Conservation (phyloP, 352 stramenopile species). For the Thalassiosira gravida region DNA sequence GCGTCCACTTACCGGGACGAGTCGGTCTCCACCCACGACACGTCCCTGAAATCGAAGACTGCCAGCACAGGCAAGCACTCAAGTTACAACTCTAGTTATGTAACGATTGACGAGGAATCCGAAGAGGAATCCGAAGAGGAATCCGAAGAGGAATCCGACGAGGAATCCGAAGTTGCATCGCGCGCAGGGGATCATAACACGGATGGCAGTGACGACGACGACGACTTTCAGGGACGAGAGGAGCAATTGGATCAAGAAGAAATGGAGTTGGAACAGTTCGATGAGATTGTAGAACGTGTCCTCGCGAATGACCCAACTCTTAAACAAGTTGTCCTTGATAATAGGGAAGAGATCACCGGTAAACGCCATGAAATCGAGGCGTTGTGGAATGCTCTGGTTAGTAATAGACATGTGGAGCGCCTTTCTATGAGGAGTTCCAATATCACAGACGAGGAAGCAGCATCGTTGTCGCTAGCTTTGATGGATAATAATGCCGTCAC, state of each 20-base stretch:
- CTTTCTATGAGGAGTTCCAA: constrained; percentile 44
- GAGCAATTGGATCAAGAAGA: constrained; percentile 21
- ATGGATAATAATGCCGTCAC: constrained; percentile 46
- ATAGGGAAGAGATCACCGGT: constrained; percentile 19
- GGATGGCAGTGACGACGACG: too few species aligned
- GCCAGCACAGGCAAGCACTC: constrained; percentile 1
- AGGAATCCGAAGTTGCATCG: constrained; percentile 4
- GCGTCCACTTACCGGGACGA: not conserved
- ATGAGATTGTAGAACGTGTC: constrained; percentile 35
- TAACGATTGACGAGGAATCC: too few species aligned
- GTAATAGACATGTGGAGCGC: constrained; percentile 25
- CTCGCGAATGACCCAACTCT: constrained; percentile 39
- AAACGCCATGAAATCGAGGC: constrained; percentile 18
- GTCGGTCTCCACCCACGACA: constrained; percentile 5
- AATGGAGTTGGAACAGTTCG: constrained; percentile 20
- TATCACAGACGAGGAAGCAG: constrained; percentile 36
- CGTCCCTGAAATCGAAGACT: not conserved
- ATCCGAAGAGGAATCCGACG: not conserved
- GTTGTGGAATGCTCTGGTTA: constrained; percentile 39
- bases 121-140: too few species aligned
- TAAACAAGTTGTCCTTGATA: constrained; percentile 41
- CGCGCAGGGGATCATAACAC: too few species aligned
- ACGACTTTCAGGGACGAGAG: not conserved
- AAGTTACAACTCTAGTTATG: too few species aligned
- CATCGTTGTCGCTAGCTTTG: constrained; percentile 38